phyloP scores from a whole-genome alignment of 2,329 filamentous ascomycete species.

The Trichoderma hamatum region DNA sequence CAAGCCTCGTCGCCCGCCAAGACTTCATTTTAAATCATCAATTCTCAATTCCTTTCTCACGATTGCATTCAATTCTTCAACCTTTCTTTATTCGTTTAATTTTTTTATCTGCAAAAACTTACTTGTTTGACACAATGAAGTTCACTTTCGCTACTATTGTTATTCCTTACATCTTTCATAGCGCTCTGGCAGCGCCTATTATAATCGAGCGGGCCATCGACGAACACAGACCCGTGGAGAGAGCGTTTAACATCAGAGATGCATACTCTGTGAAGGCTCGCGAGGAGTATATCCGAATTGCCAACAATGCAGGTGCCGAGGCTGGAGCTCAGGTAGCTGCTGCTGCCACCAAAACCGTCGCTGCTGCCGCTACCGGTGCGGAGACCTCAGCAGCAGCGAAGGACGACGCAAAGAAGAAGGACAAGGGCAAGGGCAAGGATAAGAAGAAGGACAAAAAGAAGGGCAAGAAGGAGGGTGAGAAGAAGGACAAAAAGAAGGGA shows the following conservation, averaged over 20 bases:
- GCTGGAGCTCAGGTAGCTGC: not conserved
- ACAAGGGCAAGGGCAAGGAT: too few relatives aligned
- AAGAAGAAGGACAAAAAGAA: too few relatives aligned
- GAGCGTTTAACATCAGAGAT: not conserved
- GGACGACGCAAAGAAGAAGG: too few relatives aligned
- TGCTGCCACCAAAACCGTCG: not conserved
- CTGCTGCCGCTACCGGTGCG: not conserved
- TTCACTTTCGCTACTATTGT: not conserved
- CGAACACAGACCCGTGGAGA: not conserved
- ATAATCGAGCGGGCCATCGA: not conserved
- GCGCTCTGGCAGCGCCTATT: not conserved
- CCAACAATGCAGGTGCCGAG: not conserved
- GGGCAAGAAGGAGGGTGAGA: too few relatives aligned
- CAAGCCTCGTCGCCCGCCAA: not conserved
- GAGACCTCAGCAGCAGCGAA: too few relatives aligned
- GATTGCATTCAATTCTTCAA: not conserved
- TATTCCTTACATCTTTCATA: not conserved
- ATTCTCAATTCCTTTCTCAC: not conserved
- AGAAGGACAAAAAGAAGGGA: too few relatives aligned
- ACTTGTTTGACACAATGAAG: not conserved
- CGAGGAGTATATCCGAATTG: not conserved
- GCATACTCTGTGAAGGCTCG: not conserved
- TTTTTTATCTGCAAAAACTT: not conserved
- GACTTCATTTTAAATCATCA: not conserved
- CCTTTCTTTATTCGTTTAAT: not conserved